These are phyloP conservation scores for Debaryomyces subglobosus DNA, from an alignment of 1,139 yeast species.

Conservation along the genomic window DNA sequence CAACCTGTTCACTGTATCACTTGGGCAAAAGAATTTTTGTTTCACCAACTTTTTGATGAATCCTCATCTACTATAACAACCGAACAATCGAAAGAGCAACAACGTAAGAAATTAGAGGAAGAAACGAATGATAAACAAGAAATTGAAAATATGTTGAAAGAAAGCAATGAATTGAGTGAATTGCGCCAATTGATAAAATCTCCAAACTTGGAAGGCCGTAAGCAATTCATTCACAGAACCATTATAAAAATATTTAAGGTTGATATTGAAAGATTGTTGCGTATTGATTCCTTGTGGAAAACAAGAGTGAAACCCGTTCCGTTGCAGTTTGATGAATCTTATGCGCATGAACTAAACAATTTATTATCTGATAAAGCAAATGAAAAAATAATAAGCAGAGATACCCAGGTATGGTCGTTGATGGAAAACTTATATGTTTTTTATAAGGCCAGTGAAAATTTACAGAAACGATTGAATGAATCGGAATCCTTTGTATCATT, in stretches of 20 bases:
- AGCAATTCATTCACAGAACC: constrained; percentile 41
- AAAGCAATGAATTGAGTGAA: constrained; percentile 74
- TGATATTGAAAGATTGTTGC: constrained; percentile 75
- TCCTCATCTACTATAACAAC: constrained; percentile 31
- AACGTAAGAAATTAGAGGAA: constrained; percentile 43
- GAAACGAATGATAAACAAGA: constrained; percentile 67
- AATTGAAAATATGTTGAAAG: constrained; percentile 66
- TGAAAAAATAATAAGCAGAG: constrained; percentile 39
- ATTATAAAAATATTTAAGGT: constrained; percentile 58
- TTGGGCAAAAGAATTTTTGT: constrained; percentile 94
- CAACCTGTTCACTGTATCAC: constrained; percentile 95
- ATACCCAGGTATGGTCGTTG: constrained; percentile 66
- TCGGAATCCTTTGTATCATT: constrained; percentile 59
- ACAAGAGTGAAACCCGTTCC: constrained; percentile 70
- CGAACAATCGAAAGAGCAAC: constrained; percentile 15
- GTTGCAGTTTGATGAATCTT: constrained; percentile 35
- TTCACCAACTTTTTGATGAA: constrained; percentile 77
- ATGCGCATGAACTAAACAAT: constrained; percentile 19
- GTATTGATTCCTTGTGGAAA: constrained; percentile 80
- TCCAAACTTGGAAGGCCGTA: constrained; percentile 21
- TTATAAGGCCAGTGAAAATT: constrained; percentile 45
- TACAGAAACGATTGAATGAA: constrained; percentile 53
- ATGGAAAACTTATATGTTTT: constrained; percentile 69
- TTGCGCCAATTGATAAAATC: constrained; percentile 53
- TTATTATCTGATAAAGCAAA: constrained; percentile 17